phyloP scores from a whole-genome alignment of 306 rosid species.

The Inga oerstediana region DNA sequence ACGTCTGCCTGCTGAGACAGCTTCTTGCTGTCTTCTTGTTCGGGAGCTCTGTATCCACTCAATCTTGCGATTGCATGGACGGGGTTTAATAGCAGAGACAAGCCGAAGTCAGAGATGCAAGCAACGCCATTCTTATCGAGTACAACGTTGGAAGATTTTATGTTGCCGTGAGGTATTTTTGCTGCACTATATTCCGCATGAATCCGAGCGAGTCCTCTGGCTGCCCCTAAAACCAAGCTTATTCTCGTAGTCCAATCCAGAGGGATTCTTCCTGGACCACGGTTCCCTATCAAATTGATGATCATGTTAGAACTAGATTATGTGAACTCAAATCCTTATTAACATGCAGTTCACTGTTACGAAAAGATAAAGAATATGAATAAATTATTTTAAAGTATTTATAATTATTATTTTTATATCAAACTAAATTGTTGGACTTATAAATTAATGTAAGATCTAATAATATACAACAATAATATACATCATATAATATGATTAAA shows the following conservation, averaged over 20 bases:
- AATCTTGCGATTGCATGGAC: slow-evolving; percentile 91
- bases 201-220: slow-evolving; percentile 81
- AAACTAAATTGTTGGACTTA: too few species aligned
- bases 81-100: slow-evolving; percentile 80
- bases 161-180: slow-evolving; percentile 88
- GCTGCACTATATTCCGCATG: slow-evolving; percentile 74
- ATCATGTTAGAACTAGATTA: neutral
- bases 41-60: slow-evolving; percentile 95
- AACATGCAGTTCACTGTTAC: too few species aligned
- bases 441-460: too few species aligned
- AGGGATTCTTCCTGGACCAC: slow-evolving; percentile 97
- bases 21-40: slow-evolving; percentile 75
- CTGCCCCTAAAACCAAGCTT: slow-evolving; percentile 89
- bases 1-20: slow-evolving; percentile 90
- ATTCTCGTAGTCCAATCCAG: slow-evolving; percentile 99
- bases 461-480: too few species aligned
- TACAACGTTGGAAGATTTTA: slow-evolving; percentile 88
- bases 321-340: neutral
- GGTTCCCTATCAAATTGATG: slow-evolving; percentile 59
- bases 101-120: slow-evolving; percentile 89
- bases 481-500: too few species aligned
- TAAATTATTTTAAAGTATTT: too few species aligned
- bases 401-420: too few species aligned
- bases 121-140: slow-evolving; percentile 94
- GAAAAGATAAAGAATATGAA: too few species aligned